Base-by-base conservation (phyloP, 352 stramenopile genomes). In the Globisporangium rhizosaccharum region DNA sequence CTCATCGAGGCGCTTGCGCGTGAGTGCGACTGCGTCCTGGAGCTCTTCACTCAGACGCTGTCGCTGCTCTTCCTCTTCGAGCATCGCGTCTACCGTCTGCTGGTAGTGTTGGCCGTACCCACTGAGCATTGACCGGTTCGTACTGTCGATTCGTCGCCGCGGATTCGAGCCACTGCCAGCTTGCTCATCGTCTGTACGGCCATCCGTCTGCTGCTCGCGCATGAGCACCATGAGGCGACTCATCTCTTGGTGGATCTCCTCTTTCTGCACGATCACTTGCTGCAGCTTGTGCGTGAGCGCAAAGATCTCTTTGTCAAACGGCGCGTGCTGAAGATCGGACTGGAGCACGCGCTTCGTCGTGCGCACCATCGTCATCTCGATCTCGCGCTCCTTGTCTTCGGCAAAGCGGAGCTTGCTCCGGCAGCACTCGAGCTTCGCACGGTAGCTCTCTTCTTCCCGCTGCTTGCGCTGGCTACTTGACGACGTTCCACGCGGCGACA, bases 271-370 rank as follows among this genome's bases (percentile, higher is more conserved):
- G 23, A 88, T 89, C 52, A 85, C 80, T 18, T 78, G 68, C 63
- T 92, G 78, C 1, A 92, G 59, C 47, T 87, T 88, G 57, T 89
- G 73, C 0, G 80, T 90, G 37, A 89, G 61, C 11, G 76, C 79
- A 59, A 86, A 89, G 25, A 92, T 89, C 44, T 92, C 82, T 51
- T 88, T 88, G 56, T 90, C 78, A 33, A 92, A 92, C 17, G 73
- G 69, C 1, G 65, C 60, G 42, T 69, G 63, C 26, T 71, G 70
- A 39, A 79, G 45, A 23, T 90, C 76, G 14, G 67, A 65, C 41
- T 84, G 67, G 6, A 92, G 56, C 12, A 88, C 75, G 23, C 79
- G 73, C 63, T 89, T 90, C 7, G 82, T 92, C 66, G 87, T 84
- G 11, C 70, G 68, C 26, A 92, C 76, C 63, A 90, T 86, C 0